These are phyloP conservation scores for Wickerhamiella azymoides DNA, from an alignment of 805 yeast genomes.

Conservation along the genomic window DNA sequence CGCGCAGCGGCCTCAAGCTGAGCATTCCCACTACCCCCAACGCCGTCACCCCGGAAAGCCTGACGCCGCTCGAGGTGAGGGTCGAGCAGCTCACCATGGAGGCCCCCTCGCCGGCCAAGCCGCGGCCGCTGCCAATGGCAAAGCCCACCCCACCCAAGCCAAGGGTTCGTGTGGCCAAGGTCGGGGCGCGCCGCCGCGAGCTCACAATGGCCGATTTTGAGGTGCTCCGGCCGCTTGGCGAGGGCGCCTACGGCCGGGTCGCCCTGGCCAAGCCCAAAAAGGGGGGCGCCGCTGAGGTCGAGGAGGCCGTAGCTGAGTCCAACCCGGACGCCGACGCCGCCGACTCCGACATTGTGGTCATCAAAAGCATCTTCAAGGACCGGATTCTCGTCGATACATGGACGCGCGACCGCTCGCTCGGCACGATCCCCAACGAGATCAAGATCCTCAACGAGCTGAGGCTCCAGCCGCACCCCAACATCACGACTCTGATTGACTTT, in stretches of 20 bases:
- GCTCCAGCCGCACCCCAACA: constrained; percentile 70
- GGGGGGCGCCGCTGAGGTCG: constrained; percentile 29
- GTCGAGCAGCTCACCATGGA: background rate
- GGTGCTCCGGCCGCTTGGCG: constrained; percentile 70
- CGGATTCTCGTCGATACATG: constrained; percentile 92
- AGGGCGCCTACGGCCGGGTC: constrained; percentile 95
- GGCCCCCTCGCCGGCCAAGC: background rate
- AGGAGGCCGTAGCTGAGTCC: no score
- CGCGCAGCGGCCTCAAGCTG: background rate
- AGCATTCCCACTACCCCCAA: background rate
- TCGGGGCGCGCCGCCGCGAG: constrained; percentile 57
- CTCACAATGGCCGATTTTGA: constrained; percentile 60
- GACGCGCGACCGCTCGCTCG: constrained; percentile 84
- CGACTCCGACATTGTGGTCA: constrained; percentile 64
- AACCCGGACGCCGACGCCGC: no score
- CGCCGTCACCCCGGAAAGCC: background rate
- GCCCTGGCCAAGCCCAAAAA: constrained; percentile 48
- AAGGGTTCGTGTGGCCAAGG: constrained; percentile 20
- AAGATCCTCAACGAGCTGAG: constrained; percentile 72
- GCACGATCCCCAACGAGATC: constrained; percentile 93
- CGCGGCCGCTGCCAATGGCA: background rate
- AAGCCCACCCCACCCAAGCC: background rate
- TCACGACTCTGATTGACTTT: constrained; percentile 72
- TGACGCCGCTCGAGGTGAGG: background rate
- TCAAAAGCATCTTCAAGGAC: constrained; percentile 78